These are phyloP conservation scores for Spinellus fusiger DNA, from an alignment of 192 early-diverging fungal genomes.

Conservation along the genomic window DNA sequence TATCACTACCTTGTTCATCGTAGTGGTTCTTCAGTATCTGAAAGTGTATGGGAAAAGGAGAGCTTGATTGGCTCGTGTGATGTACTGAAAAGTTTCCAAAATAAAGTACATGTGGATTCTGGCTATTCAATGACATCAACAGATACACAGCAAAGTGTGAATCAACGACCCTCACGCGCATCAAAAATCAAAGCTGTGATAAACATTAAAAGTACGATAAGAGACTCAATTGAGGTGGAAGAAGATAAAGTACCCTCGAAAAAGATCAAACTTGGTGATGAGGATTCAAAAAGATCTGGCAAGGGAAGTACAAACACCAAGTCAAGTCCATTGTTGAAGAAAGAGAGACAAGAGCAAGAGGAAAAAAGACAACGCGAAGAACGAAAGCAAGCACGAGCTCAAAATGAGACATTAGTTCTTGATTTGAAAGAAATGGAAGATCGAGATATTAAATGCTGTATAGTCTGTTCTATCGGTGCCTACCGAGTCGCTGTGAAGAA, in stretches of 20 bases:
- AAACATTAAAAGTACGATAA: neutral
- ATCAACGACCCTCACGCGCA: neutral
- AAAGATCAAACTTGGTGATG: neutral
- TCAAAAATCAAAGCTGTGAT: slow-evolving; percentile 11
- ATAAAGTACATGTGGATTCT: neutral
- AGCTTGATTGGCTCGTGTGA: neutral
- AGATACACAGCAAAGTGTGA: neutral
- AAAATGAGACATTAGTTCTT: neutral
- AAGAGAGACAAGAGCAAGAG: neutral
- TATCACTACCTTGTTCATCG: slow-evolving; percentile 5
- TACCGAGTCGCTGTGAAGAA: slow-evolving; percentile 29
- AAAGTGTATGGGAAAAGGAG: slow-evolving; percentile 1
- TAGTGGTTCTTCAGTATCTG: neutral
- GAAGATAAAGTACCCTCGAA: neutral
- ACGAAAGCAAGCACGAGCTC: slow-evolving; percentile 1
- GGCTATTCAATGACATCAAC: neutral
- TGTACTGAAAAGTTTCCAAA: neutral
- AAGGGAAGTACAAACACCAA: neutral
- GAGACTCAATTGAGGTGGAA: neutral
- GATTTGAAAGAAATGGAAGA: neutral
- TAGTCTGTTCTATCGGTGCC: slow-evolving; percentile 34
- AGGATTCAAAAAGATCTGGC: neutral
- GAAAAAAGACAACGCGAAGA: neutral
- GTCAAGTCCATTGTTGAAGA: neutral
- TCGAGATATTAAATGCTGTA: slow-evolving; percentile 33